phyloP scores from a whole-genome alignment of 495 filamentous ascomycete genomes.

The Daldinia concentrica region DNA sequence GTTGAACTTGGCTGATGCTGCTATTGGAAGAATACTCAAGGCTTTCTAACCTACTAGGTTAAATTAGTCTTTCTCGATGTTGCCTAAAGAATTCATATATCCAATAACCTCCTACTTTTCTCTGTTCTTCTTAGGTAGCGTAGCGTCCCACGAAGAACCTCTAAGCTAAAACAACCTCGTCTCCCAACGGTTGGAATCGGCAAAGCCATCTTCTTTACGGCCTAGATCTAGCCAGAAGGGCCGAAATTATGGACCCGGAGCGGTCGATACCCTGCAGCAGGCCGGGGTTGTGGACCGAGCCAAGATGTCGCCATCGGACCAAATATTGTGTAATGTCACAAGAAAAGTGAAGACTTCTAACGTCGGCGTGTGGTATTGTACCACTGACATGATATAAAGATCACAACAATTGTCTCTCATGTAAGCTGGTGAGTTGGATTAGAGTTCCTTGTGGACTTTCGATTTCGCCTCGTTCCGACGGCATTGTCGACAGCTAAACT shows the following conservation, averaged over 20 bases:
- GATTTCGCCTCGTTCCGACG: too few relatives aligned
- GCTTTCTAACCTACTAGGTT: too few relatives aligned
- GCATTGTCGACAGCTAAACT: too few relatives aligned
- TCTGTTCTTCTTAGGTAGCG: neutral
- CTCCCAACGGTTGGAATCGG: conserved; percentile 8
- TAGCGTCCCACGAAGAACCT: neutral
- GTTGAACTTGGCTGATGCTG: too few relatives aligned
- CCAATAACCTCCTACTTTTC: neutral
- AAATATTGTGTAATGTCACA: conserved; percentile 27
- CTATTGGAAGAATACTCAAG: too few relatives aligned
- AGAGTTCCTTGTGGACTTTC: neutral
- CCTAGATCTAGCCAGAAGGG: conserved; percentile 9
- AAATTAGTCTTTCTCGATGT: neutral
- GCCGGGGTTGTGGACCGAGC: conserved; percentile 23
- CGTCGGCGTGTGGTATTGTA: neutral
- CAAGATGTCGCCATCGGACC: conserved; percentile 41
- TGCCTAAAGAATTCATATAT: neutral
- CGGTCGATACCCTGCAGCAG: conserved; percentile 3
- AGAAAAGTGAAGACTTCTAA: neutral
- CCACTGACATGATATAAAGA: too few relatives aligned
- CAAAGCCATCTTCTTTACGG: neutral
- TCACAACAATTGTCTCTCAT: neutral
- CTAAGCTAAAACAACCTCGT: neutral
- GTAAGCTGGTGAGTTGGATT: neutral
- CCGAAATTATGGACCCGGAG: conserved; percentile 14